Evolutionary conservation across 2,329 filamentous ascomycete genomes (phyloP).

Genomic region (Clonostachys chloroleuca): DNA sequence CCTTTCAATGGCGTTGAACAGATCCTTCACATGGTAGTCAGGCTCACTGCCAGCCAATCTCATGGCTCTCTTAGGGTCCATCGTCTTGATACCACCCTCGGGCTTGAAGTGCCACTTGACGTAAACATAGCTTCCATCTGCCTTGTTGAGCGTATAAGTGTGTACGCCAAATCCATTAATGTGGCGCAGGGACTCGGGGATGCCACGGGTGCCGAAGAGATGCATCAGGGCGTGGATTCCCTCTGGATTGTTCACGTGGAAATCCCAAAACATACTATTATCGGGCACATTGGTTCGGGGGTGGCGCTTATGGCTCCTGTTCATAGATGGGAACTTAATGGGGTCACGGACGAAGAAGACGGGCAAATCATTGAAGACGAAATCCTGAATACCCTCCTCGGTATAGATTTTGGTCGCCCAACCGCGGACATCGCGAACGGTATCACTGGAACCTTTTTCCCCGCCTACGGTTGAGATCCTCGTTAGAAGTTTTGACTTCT

Average conservation of each 20-base stretch:
- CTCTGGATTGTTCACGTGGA: constrained; percentile 62
- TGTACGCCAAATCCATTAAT: constrained; percentile 87
- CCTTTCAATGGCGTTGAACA: constrained; percentile 67
- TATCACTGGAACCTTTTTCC: constrained; percentile 72
- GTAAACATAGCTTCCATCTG: constrained; percentile 63
- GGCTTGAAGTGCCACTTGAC: constrained; percentile 78
- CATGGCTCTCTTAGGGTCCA: constrained; percentile 77
- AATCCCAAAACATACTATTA: constrained; percentile 60
- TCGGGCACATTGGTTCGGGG: constrained; percentile 12
- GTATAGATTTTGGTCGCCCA: constrained; percentile 69
- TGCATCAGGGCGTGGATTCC: constrained; percentile 59
- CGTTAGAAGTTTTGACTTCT: constrained; percentile 58
- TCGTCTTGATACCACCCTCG: constrained; percentile 68
- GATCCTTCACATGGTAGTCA: constrained; percentile 77
- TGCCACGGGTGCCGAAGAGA: constrained; percentile 62
- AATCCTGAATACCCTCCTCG: constrained; percentile 71
- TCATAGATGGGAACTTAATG: constrained; percentile 40
- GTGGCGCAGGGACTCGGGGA: constrained; percentile 74
- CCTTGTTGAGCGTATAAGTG: constrained; percentile 67
- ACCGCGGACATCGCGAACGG: constrained; percentile 76
- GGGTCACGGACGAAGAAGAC: constrained; percentile 69
- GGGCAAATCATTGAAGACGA: constrained; percentile 63
- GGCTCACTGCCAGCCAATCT: constrained; percentile 73
- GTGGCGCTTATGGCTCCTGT: constrained; percentile 37
- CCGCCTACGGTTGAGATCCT: constrained; percentile 78